phyloP scores from a whole-genome alignment of 306 rosid species.

The Begonia peltatifolia region DNA sequence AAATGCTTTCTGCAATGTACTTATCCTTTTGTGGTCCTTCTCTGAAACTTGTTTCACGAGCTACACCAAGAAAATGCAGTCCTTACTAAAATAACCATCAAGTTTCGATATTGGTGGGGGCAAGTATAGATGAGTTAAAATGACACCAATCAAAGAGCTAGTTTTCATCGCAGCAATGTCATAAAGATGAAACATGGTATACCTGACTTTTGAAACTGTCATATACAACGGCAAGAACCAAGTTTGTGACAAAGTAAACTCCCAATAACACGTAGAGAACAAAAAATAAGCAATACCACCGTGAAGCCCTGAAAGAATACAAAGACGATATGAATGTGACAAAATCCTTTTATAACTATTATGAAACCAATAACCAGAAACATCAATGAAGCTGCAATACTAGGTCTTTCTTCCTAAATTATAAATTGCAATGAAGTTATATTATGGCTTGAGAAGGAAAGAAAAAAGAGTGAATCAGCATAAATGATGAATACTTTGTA shows the following conservation, averaged over 20 bases:
- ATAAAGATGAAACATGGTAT: slow-evolving; percentile 8
- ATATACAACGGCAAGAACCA: slow-evolving; percentile 93
- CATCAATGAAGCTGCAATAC: not conserved
- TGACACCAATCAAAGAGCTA: too few species aligned
- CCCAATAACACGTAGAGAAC: slow-evolving; percentile 81
- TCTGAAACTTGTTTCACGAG: slow-evolving; percentile 69
- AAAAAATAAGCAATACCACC: slow-evolving; percentile 75
- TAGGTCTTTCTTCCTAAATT: not conserved
- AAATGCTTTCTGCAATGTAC: slow-evolving; percentile 68
- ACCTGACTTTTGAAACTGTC: slow-evolving; percentile 95
- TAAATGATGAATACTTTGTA: too few species aligned
- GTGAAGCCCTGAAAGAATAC: slow-evolving; percentile 63
- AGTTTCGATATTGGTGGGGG: slow-evolving; percentile 1
- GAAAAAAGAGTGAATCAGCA: too few species aligned
- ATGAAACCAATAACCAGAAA: too few species aligned
- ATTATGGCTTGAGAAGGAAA: too few species aligned
- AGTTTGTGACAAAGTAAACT: slow-evolving; percentile 86
- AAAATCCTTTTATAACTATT: too few species aligned
- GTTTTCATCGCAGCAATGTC: not conserved
- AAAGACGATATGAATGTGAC: not conserved
- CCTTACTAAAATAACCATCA: slow-evolving; percentile 9
- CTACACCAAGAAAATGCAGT: slow-evolving; percentile 29
- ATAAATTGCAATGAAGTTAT: too few species aligned
- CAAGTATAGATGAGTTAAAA: not conserved
- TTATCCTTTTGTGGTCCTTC: slow-evolving; percentile 54